These are phyloP conservation scores for Tetradesmus obliquus DNA, from an alignment of 139 green algal genomes.

Conservation along the genomic window DNA sequence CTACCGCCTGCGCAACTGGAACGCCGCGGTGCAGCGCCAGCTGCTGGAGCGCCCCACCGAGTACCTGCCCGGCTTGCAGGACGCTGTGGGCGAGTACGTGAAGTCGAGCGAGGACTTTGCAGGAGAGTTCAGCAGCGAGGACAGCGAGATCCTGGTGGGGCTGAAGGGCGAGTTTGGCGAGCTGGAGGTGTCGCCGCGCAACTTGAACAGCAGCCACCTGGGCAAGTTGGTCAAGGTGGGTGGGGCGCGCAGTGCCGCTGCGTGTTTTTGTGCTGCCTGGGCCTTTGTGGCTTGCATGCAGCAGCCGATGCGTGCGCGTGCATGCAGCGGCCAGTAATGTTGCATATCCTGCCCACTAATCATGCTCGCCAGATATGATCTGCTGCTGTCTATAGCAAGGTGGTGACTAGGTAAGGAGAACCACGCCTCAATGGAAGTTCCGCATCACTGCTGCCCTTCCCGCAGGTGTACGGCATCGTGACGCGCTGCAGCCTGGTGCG, in stretches of 20 bases:
- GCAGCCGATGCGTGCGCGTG: background rate
- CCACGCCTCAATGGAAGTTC: too few relatives aligned
- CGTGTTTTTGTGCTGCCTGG: background rate
- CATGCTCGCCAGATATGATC: too few relatives aligned
- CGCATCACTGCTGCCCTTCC: background rate
- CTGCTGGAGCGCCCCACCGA: constrained; percentile 82
- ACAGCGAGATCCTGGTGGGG: constrained; percentile 71
- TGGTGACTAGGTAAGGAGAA: too few relatives aligned
- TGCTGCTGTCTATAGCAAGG: too few relatives aligned
- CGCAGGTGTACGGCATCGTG: constrained; percentile 94
- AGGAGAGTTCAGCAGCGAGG: constrained; percentile 28
- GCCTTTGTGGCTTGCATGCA: background rate
- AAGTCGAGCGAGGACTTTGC: constrained; percentile 10
- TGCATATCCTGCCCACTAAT: too few relatives aligned
- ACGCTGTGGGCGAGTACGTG: constrained; percentile 84
- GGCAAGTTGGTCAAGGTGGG: constrained; percentile 81
- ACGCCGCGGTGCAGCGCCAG: constrained; percentile 74
- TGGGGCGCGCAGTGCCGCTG: background rate
- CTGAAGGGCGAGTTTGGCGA: constrained; percentile 94
- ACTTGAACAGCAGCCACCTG: constrained; percentile 84
- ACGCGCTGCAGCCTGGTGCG: constrained; percentile 92
- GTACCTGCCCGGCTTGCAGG: constrained; percentile 88
- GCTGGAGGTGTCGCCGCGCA: constrained; percentile 86
- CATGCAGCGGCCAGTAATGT: too few relatives aligned
- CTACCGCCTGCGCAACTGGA: constrained; percentile 84